phyloP scores from a whole-genome alignment of 148 eudicot genomes.

The Chenopodium formosanum region DNA sequence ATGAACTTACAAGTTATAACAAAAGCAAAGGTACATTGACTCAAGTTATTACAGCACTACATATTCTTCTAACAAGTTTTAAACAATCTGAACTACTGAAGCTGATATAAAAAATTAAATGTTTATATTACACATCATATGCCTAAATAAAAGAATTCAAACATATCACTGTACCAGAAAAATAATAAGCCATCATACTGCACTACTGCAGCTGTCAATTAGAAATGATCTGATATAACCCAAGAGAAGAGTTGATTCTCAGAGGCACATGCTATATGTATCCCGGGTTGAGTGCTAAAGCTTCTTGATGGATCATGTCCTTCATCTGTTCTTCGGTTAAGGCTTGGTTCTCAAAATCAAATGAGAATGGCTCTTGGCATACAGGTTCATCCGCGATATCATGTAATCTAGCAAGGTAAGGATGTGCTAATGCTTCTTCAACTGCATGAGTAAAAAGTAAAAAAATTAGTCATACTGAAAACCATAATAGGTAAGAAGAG shows the following conservation, averaged over 20 bases:
- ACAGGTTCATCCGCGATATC: conserved; percentile 80
- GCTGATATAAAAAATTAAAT: background rate
- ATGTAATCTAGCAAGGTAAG: conserved; percentile 74
- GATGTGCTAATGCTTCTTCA: conserved; percentile 83
- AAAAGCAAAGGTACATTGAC: background rate
- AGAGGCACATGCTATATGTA: conserved; percentile 28
- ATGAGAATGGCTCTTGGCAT: conserved; percentile 67
- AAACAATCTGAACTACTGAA: background rate
- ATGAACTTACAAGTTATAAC: background rate
- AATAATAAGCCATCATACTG: background rate
- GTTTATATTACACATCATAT: background rate
- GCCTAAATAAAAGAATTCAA: background rate
- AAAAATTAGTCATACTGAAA: background rate
- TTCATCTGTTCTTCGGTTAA: conserved; percentile 81
- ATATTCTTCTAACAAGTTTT: too few relatives aligned
- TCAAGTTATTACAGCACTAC: too few relatives aligned
- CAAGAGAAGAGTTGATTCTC: background rate
- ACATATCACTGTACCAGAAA: background rate
- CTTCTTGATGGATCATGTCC: conserved; percentile 85
- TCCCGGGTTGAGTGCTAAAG: conserved; percentile 62
- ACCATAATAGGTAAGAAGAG: background rate
- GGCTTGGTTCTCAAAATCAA: conserved; percentile 77
- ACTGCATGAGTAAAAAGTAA: conserved; percentile 40
- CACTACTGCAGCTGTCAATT: background rate
- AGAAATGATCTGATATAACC: background rate